Evolutionary conservation across 2,329 filamentous ascomycete species (phyloP).

Genomic region (Fusarium buharicum): DNA sequence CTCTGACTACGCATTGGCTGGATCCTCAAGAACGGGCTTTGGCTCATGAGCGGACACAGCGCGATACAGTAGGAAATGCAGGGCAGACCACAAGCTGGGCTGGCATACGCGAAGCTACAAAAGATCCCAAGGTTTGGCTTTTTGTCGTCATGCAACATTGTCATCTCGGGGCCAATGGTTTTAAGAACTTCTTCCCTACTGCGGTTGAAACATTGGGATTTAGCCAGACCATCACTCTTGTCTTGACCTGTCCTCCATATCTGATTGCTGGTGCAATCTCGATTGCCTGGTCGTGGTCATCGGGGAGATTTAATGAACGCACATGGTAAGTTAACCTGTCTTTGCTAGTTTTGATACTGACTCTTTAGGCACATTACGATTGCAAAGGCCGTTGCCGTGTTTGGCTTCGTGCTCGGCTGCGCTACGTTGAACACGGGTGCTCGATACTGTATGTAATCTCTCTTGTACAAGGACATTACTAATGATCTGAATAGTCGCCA

Average conservation of each 20-base stretch:
- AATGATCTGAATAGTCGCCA: conserved; percentile 23
- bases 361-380: conserved; percentile 52
- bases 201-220: conserved; percentile 43
- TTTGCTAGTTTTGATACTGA: neutral
- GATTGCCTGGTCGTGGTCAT: conserved; percentile 48
- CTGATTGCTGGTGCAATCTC: conserved; percentile 48
- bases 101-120: conserved; percentile 56
- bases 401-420: conserved; percentile 38
- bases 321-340: conserved; percentile 46
- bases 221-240: conserved; percentile 41
- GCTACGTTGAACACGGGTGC: conserved; percentile 40
- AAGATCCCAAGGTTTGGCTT: conserved; percentile 59
- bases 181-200: conserved; percentile 50
- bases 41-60: conserved; percentile 54
- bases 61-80: conserved; percentile 57
- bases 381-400: conserved; percentile 54
- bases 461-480: accelerated
- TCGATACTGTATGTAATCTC: conserved; percentile 19
- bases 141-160: conserved; percentile 62
- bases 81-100: conserved; percentile 53
- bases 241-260: conserved; percentile 55
- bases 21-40: conserved; percentile 56
- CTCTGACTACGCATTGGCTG: conserved; percentile 55
- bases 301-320: conserved; percentile 57
- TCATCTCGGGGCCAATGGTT: conserved; percentile 59